Percentiles rank a stretch among this genome's conserved stretches.
Evolutionary conservation across 2,329 filamentous ascomycete genomes (phyloP).

Genomic region (Cadophora sp.): DNA sequence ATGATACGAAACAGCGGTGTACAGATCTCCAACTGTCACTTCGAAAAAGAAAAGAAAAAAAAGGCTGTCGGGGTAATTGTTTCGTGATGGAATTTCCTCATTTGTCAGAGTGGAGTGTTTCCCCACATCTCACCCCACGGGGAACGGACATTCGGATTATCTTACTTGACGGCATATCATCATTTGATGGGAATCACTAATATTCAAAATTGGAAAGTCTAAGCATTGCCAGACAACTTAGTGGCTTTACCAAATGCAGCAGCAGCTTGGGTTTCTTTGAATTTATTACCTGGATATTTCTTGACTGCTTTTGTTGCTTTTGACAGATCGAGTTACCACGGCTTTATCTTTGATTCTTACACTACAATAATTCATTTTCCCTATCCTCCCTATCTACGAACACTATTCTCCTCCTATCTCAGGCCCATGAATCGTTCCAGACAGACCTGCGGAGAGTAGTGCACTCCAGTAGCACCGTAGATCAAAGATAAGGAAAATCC

Average conservation of each 20-base stretch:
- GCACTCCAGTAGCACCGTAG: background rate
- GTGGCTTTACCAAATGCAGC: too few species aligned
- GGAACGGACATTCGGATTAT: background rate
- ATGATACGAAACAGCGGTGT: slow-evolving; percentile 8
- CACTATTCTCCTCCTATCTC: too few species aligned
- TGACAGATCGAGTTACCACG: too few species aligned
- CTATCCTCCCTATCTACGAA: too few species aligned
- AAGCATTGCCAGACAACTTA: too few species aligned
- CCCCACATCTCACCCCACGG: slow-evolving; percentile 17
- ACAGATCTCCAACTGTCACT: background rate
- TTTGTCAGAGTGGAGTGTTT: slow-evolving; percentile 3
- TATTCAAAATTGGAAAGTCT: too few species aligned
- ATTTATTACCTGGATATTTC: too few species aligned
- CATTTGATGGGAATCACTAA: background rate
- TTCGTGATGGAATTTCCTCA: background rate
- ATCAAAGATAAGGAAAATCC: slow-evolving; percentile 18
- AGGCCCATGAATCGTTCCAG: background rate
- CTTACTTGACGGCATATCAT: background rate
- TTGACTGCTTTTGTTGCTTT: too few species aligned
- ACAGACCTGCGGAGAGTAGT: background rate
- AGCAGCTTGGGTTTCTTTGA: too few species aligned
- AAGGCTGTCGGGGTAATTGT: background rate
- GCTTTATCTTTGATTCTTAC: too few species aligned
- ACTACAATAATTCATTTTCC: too few species aligned
- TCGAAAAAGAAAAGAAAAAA: background rate